Base-by-base conservation (phyloP, 441 rosid genomes). In the Brassica hybrid region DNA sequence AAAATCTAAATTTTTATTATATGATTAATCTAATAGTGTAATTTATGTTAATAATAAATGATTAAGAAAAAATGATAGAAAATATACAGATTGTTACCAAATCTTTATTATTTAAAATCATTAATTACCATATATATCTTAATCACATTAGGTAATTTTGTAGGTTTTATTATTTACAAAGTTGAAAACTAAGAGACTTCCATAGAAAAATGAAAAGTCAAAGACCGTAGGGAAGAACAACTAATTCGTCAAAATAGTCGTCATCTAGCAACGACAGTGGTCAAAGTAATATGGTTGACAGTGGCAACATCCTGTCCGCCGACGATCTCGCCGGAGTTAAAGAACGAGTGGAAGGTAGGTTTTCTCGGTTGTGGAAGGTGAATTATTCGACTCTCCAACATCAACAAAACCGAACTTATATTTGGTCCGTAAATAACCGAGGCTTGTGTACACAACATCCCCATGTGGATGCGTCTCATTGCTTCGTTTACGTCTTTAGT, bases 381-480 rank as follows among this genome's bases (percentile, higher is more conserved):
- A 14, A 67, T n/a, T 0, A 36, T 83, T 58, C 67, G 79, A 27
- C 80, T 78, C 16, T 72, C 82, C 6, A 88, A 58, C 89, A 89
- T 85, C 30, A 70, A 61, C 32, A 84, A 56, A 2, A 85, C 86
- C 0, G 61, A 64, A 14, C 76, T 76, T 73, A 88, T 79, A 23
- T 57, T 79, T 17, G 91, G 89, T 62, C 89, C 19, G 16, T 83
- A 71, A 4, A 2, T 19, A 0, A 82, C 82, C 5, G 79, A 64
- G 63, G 83, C 88, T 77, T 87, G 88, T 56, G 86, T 87, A 13
- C 90, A 88, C 54, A 86, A 63, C 16, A 86, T 79, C 4, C 83
- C 89, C 11, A 87, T 77, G 45, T 85, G 88, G 13, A 85, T 81
- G 75, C 88, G 79, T 73, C 79, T 76, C 27, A 70, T 7, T 7